These are phyloP conservation scores for Dioscorea alata DNA, from an alignment of 106 monocot species.

Conservation along the genomic window DNA sequence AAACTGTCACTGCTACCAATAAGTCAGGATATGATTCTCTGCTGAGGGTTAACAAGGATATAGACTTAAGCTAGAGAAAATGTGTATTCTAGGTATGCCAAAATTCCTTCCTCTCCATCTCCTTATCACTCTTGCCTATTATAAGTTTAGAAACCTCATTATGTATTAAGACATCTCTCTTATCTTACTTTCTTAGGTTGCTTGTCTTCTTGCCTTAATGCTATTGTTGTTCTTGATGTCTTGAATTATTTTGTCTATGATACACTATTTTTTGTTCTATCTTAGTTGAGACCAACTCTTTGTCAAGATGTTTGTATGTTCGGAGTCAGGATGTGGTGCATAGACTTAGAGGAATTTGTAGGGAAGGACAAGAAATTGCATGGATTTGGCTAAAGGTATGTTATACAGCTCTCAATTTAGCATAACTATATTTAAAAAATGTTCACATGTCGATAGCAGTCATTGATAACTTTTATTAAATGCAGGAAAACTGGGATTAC, in stretches of 20 bases:
- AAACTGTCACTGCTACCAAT: constrained; percentile 23
- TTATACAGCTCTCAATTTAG: neutral
- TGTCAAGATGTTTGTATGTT: constrained; percentile 30
- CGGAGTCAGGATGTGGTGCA: constrained; percentile 69
- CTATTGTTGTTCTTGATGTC: constrained; percentile 58
- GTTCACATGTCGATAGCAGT: neutral
- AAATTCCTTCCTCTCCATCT: neutral
- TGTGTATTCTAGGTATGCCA: constrained; percentile 55
- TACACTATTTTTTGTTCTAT: too few relatives aligned
- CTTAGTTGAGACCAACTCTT: neutral
- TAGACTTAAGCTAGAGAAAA: constrained; percentile 67
- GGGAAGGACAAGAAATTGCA: constrained; percentile 67
- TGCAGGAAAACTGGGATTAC: constrained; percentile 88
- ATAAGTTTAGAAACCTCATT: neutral
- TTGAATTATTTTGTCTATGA: constrained; percentile 17
- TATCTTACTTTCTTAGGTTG: constrained; percentile 27
- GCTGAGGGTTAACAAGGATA: constrained; percentile 66
- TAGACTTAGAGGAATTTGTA: constrained; percentile 48
- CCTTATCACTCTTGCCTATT: neutral
- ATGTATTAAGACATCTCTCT: neutral
- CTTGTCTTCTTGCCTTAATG: constrained; percentile 55
- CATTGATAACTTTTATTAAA: neutral
- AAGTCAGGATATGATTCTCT: constrained; percentile 78
- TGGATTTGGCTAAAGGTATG: constrained; percentile 92
- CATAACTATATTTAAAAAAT: neutral